Evolutionary conservation across 2,329 filamentous ascomycete genomes (phyloP).

Genomic region (Xylariaceae sp.): DNA sequence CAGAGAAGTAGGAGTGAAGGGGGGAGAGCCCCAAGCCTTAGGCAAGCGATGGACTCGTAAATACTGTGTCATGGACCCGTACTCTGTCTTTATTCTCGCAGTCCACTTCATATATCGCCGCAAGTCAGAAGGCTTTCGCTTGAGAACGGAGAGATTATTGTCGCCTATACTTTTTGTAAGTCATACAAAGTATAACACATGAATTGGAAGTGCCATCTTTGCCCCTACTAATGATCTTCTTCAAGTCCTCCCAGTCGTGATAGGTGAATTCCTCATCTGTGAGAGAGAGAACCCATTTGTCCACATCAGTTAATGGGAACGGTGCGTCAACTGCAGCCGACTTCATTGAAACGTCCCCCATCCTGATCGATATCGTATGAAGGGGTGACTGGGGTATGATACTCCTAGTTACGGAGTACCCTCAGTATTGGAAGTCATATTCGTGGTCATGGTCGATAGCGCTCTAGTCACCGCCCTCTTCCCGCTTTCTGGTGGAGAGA

Average conservation of each 20-base stretch:
- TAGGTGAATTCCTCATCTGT: constrained; percentile 67
- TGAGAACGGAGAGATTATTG: constrained; percentile 69
- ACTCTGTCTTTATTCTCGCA: constrained; percentile 61
- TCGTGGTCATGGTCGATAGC: too few relatives aligned
- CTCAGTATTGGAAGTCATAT: not conserved
- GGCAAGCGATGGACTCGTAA: constrained; percentile 69
- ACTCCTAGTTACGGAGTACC: not conserved
- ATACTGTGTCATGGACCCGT: constrained; percentile 78
- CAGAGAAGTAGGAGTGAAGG: constrained; percentile 49
- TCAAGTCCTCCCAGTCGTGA: constrained; percentile 71
- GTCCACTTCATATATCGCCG: constrained; percentile 77
- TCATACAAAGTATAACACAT: constrained; percentile 28
- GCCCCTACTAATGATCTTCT: constrained; percentile 58
- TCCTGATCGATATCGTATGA: constrained; percentile 20
- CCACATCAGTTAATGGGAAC: constrained; percentile 57
- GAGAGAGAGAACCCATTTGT: constrained; percentile 55
- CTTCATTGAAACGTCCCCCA: constrained; percentile 35
- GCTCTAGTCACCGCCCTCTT: not conserved
- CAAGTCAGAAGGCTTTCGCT: constrained; percentile 76
- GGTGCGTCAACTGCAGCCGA: constrained; percentile 38
- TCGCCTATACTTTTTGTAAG: constrained; percentile 28
- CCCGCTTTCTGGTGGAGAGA: not conserved
- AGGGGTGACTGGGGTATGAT: not conserved
- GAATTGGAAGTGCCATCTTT: not conserved
- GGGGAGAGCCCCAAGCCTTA: constrained; percentile 58